Base-by-base conservation (phyloP, 2,329 filamentous ascomycete genomes). In the Epichloe hybrida region DNA sequence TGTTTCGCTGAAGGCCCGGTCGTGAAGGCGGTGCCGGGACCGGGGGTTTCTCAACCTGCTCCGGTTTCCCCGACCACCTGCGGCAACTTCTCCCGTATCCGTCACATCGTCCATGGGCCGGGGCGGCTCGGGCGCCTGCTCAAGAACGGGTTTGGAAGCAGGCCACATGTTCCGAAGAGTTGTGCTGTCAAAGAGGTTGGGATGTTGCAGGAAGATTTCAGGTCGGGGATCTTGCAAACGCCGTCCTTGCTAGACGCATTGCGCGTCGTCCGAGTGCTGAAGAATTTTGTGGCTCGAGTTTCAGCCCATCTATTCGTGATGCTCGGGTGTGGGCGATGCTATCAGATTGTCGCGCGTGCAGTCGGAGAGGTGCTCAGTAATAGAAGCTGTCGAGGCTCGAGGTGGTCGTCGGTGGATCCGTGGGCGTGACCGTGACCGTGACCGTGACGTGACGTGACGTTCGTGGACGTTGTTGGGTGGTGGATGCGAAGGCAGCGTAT, bases 21-120 rank as follows among this genome's bases (percentile, higher is more conserved):
- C 58, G 52, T n/a, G 51, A 53, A 2, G 55, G 53, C 48, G 53
- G 49, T 15, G 45, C 39, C 3, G 51, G 50, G 2, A 48, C 51
- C 3, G 52, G 48, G 48, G 66, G 64, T 53, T 67, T 67, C 42
- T 70, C 63, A 37, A 64, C 56, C 50, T 64, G 60, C 37, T 64
- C 65, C 41, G 67, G n/a, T n/a, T 60, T 46, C 65, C 65, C 43
- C 66, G 57, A 48, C 66, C 61, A 53, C 63, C 56, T 15, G 59
- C 51, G 20, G 57, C 56, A 31, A 58, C 55, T 37, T 70, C 62
- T 7, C 69, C 70, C 31, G 71, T 70, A 52, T 74, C 70, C 52
- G 65, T 64, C 9, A 71, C 64, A 57, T 74, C 70, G 37, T 59
- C 61, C 48, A 56, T 64, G 6, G 64, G 61, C 38, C 54, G 43